phyloP scores from a whole-genome alignment of 257 asterid species.

The Nicotiana knightiana region DNA sequence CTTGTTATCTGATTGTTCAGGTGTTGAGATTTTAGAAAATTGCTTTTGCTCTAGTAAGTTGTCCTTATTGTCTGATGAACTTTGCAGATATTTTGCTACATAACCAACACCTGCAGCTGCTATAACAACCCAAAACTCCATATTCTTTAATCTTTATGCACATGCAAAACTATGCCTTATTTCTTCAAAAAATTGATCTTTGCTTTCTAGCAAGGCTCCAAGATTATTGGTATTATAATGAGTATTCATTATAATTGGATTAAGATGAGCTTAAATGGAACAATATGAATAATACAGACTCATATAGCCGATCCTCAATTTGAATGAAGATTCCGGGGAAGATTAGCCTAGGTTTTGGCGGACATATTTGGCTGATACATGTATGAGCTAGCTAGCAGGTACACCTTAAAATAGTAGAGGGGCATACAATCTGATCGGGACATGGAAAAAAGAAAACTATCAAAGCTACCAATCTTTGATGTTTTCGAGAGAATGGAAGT shows the following conservation, averaged over 20 bases:
- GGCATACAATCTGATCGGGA: not conserved
- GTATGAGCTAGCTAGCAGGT: not conserved
- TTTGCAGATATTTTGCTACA: conserved; percentile 50
- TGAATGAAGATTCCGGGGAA: no score
- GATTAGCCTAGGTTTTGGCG: no score
- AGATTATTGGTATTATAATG: no score
- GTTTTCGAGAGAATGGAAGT: no score
- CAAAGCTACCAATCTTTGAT: no score
- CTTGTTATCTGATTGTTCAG: conserved; percentile 30
- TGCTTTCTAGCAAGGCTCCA: no score
- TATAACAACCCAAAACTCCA: conserved; percentile 82
- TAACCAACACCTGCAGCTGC: conserved; percentile 89
- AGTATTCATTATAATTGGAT: no score
- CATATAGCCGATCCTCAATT: not conserved
- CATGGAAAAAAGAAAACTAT: not conserved
- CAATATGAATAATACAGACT: not conserved
- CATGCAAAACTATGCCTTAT: not conserved
- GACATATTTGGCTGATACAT: not conserved
- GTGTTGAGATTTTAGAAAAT: conserved; percentile 22
- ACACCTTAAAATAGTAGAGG: not conserved
- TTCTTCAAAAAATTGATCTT: not conserved
- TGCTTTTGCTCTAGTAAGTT: conserved; percentile 9
- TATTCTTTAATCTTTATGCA: conserved; percentile 2
- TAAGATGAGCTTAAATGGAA: not conserved
- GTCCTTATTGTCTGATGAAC: conserved; percentile 34